phyloP scores from a whole-genome alignment of 2,329 filamentous ascomycete species.

The Diaporthe sp. region DNA sequence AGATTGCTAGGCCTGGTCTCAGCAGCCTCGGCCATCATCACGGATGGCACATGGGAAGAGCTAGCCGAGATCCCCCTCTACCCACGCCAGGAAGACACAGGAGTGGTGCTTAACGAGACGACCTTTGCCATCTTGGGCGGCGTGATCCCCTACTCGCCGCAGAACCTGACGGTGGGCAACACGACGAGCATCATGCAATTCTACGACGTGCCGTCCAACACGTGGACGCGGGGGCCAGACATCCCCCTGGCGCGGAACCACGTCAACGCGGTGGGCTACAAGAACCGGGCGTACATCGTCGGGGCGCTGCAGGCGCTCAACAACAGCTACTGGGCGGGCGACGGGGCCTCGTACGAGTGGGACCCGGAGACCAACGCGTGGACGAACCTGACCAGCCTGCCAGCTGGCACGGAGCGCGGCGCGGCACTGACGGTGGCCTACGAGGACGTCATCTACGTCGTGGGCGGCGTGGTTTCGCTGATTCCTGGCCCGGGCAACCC shows the following conservation, averaged over 20 bases:
- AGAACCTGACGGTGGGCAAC: constrained; percentile 34
- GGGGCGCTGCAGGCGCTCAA: constrained; percentile 49
- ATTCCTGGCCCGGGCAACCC: constrained; percentile 19
- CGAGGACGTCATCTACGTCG: constrained; percentile 50
- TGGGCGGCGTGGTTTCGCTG: constrained; percentile 51
- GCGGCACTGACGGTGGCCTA: constrained; percentile 50
- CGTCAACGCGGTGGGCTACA: constrained; percentile 51
- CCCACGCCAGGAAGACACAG: constrained; percentile 47
- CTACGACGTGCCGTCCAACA: constrained; percentile 48
- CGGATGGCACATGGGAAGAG: constrained; percentile 41
- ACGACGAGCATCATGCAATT: constrained; percentile 47
- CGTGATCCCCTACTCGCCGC: constrained; percentile 39
- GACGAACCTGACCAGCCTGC: constrained; percentile 45
- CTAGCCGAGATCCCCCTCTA: constrained; percentile 43
- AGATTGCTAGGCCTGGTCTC: background rate
- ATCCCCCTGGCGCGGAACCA: constrained; percentile 51
- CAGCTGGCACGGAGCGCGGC: constrained; percentile 46
- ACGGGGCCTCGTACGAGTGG: constrained; percentile 48
- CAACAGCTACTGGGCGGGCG: constrained; percentile 45
- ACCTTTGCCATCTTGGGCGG: constrained; percentile 46
- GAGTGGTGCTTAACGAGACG: constrained; percentile 42
- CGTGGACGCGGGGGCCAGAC: constrained; percentile 46
- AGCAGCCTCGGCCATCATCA: background rate
- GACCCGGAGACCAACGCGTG: constrained; percentile 46
- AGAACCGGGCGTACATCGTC: constrained; percentile 54